Evolutionary conservation across 2,329 filamentous ascomycete species (phyloP).

Genomic region (Torrubiellomyces zombiae): DNA sequence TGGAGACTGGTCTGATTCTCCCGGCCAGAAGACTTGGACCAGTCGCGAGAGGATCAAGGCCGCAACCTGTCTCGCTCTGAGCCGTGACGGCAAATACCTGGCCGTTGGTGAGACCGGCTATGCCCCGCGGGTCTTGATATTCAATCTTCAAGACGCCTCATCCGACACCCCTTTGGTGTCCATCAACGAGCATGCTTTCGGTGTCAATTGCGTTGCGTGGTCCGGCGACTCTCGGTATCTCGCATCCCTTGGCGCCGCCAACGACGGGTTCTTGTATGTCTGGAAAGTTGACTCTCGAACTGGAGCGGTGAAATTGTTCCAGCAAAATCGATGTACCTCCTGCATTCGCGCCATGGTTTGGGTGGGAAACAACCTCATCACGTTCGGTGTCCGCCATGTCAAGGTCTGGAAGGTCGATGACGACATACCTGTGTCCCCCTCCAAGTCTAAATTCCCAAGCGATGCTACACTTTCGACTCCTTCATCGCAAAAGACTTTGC

Average conservation of each 20-base stretch:
- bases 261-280: conserved; percentile 86
- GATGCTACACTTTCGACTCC: conserved; percentile 20
- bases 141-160: conserved; percentile 64
- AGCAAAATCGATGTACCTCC: conserved; percentile 85
- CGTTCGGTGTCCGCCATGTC: conserved; percentile 77
- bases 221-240: conserved; percentile 74
- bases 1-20: conserved; percentile 44
- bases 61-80: conserved; percentile 78
- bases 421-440: conserved; percentile 37
- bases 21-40: conserved; percentile 59
- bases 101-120: conserved; percentile 95
- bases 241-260: conserved; percentile 72
- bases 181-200: conserved; percentile 78
- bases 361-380: conserved; percentile 72
- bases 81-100: conserved; percentile 69
- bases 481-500: conserved; percentile 42
- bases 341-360: conserved; percentile 75
- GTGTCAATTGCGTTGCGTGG: conserved; percentile 78
- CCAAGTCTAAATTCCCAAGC: conserved; percentile 39
- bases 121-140: conserved; percentile 77
- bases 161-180: conserved; percentile 71
- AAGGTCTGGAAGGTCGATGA: conserved; percentile 87
- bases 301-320: conserved; percentile 60
- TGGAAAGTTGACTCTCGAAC: conserved; percentile 77
- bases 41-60: conserved; percentile 88